Conservation (phyloP, 225 moss, liverwort and hornwort species). For the Anthoceros angustus region DNA sequence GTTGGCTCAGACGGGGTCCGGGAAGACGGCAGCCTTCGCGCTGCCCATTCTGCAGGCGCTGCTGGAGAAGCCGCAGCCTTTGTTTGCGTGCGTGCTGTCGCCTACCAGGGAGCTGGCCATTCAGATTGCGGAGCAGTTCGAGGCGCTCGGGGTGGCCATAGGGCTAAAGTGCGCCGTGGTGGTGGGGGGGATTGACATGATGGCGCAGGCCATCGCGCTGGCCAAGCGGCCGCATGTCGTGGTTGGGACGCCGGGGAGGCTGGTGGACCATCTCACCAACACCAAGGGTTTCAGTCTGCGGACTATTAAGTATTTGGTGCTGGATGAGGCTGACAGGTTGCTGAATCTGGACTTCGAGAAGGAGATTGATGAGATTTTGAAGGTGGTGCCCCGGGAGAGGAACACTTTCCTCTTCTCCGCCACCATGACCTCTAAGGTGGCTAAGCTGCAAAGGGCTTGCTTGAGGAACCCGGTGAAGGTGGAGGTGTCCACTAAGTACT, state of each 20-base stretch:
- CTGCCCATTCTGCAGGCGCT: constrained; percentile 78
- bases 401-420: constrained; percentile 79
- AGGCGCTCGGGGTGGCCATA: constrained; percentile 86
- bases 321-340: constrained; percentile 85
- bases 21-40: constrained; percentile 84
- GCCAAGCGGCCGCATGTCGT: constrained; percentile 90
- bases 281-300: constrained; percentile 79
- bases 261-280: constrained; percentile 70
- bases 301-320: constrained; percentile 76
- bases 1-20: constrained; percentile 83
- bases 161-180: constrained; percentile 79
- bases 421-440: constrained; percentile 90
- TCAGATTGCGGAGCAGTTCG: constrained; percentile 90
- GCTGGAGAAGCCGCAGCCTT: constrained; percentile 62
- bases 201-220: constrained; percentile 82
- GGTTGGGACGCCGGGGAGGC: constrained; percentile 75
- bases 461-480: constrained; percentile 76
- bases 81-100: constrained; percentile 78
- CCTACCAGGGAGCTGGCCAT: constrained; percentile 90
- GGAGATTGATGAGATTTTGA: constrained; percentile 84
- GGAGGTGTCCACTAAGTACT: constrained; percentile 78
- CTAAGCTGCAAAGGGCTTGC: constrained; percentile 84
- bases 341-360: constrained; percentile 87
- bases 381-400: constrained; percentile 69
- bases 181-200: constrained; percentile 91